phyloP scores from a whole-genome alignment of 257 asterid species.

The Apocynum venetum region DNA sequence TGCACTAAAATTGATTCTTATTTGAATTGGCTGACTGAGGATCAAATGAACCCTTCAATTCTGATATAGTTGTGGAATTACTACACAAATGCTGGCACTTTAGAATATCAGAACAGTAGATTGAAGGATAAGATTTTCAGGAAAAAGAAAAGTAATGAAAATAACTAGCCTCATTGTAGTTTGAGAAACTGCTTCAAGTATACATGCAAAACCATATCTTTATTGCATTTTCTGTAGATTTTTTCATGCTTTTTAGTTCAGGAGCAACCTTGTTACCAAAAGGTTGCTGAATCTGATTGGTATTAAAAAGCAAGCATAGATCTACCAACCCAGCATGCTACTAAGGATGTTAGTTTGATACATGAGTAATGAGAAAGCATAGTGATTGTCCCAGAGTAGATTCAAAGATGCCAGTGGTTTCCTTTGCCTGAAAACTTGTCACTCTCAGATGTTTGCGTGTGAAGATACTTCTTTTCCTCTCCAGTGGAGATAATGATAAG shows the following conservation, averaged over 20 bases:
- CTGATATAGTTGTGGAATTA: not conserved
- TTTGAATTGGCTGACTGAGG: not conserved
- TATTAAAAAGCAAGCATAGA: not conserved
- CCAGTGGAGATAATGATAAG: not conserved
- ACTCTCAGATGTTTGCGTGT: not conserved
- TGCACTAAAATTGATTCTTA: not conserved
- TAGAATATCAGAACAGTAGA: not conserved
- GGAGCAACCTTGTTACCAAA: not conserved
- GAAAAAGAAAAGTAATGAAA: too few relatives aligned
- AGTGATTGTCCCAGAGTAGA: not conserved
- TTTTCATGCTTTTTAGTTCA: not conserved
- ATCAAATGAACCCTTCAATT: not conserved
- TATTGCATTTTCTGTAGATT: not conserved
- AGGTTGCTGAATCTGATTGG: not conserved
- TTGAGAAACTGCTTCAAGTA: not conserved
- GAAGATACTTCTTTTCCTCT: not conserved
- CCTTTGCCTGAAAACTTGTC: not conserved
- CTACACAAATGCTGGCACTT: not conserved
- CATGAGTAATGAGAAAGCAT: not conserved
- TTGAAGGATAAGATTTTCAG: not conserved
- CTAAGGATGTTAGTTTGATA: not conserved
- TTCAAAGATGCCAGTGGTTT: not conserved
- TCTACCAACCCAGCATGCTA: not conserved
- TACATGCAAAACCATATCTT: not conserved
- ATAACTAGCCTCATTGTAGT: not conserved